These are phyloP conservation scores for Ilyonectria destructans DNA, from an alignment of 2,329 filamentous ascomycete genomes.

Conservation along the genomic window DNA sequence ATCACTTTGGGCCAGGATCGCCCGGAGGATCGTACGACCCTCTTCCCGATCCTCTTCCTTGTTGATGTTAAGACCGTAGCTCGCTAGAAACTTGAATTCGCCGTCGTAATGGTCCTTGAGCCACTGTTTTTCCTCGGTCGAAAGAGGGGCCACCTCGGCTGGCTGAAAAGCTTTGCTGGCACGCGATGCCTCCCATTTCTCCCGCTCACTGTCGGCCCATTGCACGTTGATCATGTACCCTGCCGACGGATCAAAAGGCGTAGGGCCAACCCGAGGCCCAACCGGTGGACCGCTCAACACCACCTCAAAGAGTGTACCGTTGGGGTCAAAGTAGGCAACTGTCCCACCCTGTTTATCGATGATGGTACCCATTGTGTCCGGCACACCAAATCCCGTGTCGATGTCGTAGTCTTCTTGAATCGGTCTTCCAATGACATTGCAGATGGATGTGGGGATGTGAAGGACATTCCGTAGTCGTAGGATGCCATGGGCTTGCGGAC, in stretches of 20 bases:
- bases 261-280: conserved; percentile 18
- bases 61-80: conserved; percentile 5
- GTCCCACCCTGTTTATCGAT: no score
- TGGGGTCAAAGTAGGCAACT: conserved; percentile 4
- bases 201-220: conserved; percentile 11
- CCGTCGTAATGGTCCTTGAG: not conserved
- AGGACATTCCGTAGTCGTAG: conserved; percentile 39
- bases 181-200: not conserved
- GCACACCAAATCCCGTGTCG: not conserved
- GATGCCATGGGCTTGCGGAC: not conserved
- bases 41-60: conserved; percentile 15
- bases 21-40: conserved; percentile 3
- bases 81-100: conserved; percentile 10
- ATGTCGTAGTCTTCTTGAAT: conserved; percentile 7
- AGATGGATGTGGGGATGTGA: conserved; percentile 3
- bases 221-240: not conserved
- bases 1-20: not conserved
- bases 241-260: not conserved
- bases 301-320: not conserved
- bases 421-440: conserved; percentile 20
- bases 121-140: not conserved
- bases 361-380: not conserved
- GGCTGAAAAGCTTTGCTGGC: not conserved
- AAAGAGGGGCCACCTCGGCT: not conserved
- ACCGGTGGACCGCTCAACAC: conserved; percentile 13